Base-by-base conservation (phyloP, 139 green algal species). In the Closterium sp. region DNA sequence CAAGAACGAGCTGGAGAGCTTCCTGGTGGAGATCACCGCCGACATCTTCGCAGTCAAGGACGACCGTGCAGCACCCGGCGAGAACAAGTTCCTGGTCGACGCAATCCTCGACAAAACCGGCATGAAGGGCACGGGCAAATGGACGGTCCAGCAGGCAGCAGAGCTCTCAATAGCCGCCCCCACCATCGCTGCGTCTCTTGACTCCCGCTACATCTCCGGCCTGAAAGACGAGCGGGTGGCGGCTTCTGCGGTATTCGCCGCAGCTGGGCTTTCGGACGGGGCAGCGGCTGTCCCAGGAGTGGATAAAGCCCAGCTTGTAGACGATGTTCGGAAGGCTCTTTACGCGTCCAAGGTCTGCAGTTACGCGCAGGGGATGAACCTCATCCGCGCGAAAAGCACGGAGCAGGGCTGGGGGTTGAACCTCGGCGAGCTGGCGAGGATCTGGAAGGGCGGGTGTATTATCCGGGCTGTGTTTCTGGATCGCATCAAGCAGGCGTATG, bases 361-460 rank as follows among this genome's bases (percentile, higher is more conserved):
- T 50, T 99, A 99, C 93, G 97, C 98, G 4, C 94, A 99, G 96
- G 98, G 98, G 92, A 98, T 99, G 96, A 99, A 99, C 96, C 97
- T 99, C 94, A 99, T 99, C 95, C 94, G 97, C 42, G 97, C 98
- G 85, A 99, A 99, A 97, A 98, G 95, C 90, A 91, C 96, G 9
- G 97, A 98, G 93, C 96, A 97, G 95, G 95, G 89, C n/a, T 99
- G 98, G 98, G 90, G 95, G 92, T 93, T 99, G 31, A 95, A 99
- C 95, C 95, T 99, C 89, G 98, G 97, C 19, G 95, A 95, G 30
- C 96, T 99, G 32, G 97, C 97, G 10, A 96, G 98, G 91, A 99
- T 97, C 96, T 99, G 98, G 98, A 97, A 99, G 97, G 98, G 98
- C 90, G 98, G 98, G 85, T 99, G 98, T 97, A 99, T 99, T 95